phyloP scores from a whole-genome alignment of 2,329 filamentous ascomycete species.

The Rugonectria rugulosa region DNA sequence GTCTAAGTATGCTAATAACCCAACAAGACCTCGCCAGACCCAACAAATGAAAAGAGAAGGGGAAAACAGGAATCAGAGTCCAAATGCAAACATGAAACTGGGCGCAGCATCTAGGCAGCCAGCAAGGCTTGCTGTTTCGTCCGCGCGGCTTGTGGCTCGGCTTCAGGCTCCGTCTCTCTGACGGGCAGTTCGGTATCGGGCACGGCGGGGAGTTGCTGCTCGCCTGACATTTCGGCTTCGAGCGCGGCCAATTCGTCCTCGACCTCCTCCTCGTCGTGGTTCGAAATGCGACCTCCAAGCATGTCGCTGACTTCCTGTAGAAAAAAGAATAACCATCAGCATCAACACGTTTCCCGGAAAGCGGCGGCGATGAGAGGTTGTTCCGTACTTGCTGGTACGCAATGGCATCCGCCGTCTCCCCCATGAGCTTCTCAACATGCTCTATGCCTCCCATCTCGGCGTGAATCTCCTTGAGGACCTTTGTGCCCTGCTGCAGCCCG shows the following conservation, averaged over 20 bases:
- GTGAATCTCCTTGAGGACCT: slow-evolving; percentile 89
- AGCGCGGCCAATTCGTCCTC: slow-evolving; percentile 92
- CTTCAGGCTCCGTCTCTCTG: slow-evolving; percentile 23
- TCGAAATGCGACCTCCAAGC: slow-evolving; percentile 86
- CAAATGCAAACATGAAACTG: background rate
- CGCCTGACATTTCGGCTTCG: slow-evolving; percentile 55
- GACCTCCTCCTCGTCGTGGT: slow-evolving; percentile 96
- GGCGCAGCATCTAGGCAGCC: slow-evolving; percentile 34
- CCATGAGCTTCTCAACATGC: slow-evolving; percentile 93
- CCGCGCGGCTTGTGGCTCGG: slow-evolving; percentile 33
- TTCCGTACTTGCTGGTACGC: slow-evolving; percentile 83
- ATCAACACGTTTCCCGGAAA: background rate
- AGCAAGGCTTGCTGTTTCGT: slow-evolving; percentile 50
- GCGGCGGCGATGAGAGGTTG: background rate
- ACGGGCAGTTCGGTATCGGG: slow-evolving; percentile 10
- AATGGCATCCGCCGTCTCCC: slow-evolving; percentile 86
- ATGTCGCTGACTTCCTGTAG: slow-evolving; percentile 88
- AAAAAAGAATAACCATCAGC: background rate
- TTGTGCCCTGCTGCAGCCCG: slow-evolving; percentile 89
- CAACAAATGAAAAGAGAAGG: slow-evolving; percentile 14
- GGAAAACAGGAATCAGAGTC: slow-evolving; percentile 1
- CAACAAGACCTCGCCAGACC: slow-evolving; percentile 19
- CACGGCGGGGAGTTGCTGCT: slow-evolving; percentile 41
- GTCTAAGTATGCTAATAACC: slow-evolving; percentile 30
- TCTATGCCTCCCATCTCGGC: slow-evolving; percentile 95